A percentile compares a stretch with the other conserved stretches of the same genome.
Evolutionary conservation across 331 rosid species (phyloP).

Genomic region (Malus hybrid): DNA sequence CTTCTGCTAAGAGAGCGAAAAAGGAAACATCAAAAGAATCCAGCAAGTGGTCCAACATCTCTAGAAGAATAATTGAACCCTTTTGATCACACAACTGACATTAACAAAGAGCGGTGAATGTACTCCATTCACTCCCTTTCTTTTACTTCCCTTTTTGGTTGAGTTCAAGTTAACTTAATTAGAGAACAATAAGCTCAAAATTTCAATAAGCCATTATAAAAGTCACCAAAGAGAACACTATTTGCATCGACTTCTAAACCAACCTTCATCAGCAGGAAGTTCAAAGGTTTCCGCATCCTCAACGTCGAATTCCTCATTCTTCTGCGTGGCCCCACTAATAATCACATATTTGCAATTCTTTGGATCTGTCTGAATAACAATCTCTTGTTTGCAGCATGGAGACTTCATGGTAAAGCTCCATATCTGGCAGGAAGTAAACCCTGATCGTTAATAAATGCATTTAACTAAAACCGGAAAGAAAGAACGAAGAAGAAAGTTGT

Average conservation of each 20-base stretch:
- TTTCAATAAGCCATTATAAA: background rate
- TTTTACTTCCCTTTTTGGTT: background rate
- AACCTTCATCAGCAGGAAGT: constrained; percentile 88
- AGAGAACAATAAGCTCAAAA: background rate
- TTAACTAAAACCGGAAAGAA: background rate
- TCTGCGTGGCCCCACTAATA: constrained; percentile 69
- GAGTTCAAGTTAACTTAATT: background rate
- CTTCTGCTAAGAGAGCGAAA: background rate
- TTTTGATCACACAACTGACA: background rate
- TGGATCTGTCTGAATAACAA: constrained; percentile 85
- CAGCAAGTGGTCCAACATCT: background rate
- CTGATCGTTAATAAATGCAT: background rate
- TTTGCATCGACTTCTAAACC: constrained; percentile 9
- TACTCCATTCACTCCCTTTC: background rate
- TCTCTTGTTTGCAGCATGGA: constrained; percentile 86
- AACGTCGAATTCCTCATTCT: constrained; percentile 67
- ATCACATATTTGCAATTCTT: constrained; percentile 73
- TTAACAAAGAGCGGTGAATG: background rate
- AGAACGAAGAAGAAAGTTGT: background rate
- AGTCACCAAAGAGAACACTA: background rate
- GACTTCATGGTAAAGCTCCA: constrained; percentile 93
- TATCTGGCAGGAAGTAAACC: constrained; percentile 48
- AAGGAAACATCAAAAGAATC: background rate
- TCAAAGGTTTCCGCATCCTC: constrained; percentile 91
- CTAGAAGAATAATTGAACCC: background rate